Percentiles rank a stretch among this genome's conserved stretches.
These are phyloP conservation scores for Fibroporia radiculosa DNA, from an alignment of 768 basidiomycete species.

Conservation along the genomic window DNA sequence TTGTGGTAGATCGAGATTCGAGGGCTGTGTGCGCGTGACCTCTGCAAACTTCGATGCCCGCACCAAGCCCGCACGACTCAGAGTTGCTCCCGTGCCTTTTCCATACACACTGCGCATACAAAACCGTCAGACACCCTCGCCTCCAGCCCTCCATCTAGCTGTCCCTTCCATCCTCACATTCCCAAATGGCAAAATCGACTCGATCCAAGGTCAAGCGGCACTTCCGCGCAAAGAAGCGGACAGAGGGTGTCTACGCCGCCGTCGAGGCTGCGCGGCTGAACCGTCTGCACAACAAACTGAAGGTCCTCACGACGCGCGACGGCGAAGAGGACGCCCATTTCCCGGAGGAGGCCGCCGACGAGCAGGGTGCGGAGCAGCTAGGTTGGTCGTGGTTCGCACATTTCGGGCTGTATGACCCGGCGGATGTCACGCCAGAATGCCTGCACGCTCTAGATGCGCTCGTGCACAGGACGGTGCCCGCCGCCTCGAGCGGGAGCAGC, in stretches of 20 bases:
- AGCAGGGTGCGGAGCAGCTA: constrained; percentile 24
- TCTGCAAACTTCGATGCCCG: too few species aligned
- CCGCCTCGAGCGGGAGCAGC: constrained; percentile 1
- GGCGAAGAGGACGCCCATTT: constrained; percentile 22
- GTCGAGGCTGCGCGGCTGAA: constrained; percentile 70
- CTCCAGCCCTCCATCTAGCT: background rate
- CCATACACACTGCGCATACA: too few species aligned
- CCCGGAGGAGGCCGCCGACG: constrained; percentile 2
- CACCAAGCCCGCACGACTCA: too few species aligned
- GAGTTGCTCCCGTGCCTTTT: too few species aligned
- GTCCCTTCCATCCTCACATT: background rate
- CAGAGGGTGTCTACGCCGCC: constrained; percentile 66
- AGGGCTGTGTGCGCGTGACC: too few species aligned
- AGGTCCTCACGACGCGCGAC: constrained; percentile 35
- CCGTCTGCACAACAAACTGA: constrained; percentile 63
- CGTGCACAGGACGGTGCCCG: constrained; percentile 4
- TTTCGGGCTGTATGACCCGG: constrained; percentile 53
- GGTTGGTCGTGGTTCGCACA: constrained; percentile 50
- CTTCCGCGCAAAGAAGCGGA: constrained; percentile 72
- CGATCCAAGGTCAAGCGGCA: constrained; percentile 77
- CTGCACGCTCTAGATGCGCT: constrained; percentile 29
- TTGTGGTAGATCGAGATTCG: too few species aligned
- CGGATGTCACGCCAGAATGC: constrained; percentile 45
- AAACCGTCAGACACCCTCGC: background rate
- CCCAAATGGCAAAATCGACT: constrained; percentile 71